Evolutionary conservation across 2,329 filamentous ascomycete species (phyloP), one percentile per base, ranked within the genome.

Genomic region (Fusarium zealandicum): DNA sequence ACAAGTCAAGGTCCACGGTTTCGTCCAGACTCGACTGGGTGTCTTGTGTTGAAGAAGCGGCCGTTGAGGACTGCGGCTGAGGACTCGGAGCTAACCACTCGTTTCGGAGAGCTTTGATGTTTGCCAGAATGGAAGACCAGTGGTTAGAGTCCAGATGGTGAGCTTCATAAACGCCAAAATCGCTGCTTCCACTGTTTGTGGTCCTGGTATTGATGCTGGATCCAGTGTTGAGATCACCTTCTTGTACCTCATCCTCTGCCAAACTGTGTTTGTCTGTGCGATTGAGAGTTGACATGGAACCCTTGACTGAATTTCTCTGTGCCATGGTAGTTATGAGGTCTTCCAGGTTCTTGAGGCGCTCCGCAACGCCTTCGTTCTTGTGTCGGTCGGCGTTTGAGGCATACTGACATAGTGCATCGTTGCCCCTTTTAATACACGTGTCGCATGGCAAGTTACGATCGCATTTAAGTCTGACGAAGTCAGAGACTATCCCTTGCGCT

Each of bases 41-140:
- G 3, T 16, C 17, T 2, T 27, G 7, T 0, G 32, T 32, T 1
- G 10, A 7, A 1, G 33, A 20, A 4, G 17, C 32, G 2, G 14
- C 3, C 1, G 4, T 14, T 0, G 25, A 17, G 5, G n/a, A 1
- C 1, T 42, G 14, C 1, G 31, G 22, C 6, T 36, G 22, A 0
- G 38, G 12, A 0, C 20, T 44, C 1, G 27, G 7, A 2, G 31
- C 17, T 1, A 63, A 59, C 4, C 73, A 28, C 3, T 73, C 72
- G 12, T 73, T 68, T 10, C 71, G 53, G 3, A 74, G 64, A 3
- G 69, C 69, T 11, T 66, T 69, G 35, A 74, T 75, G 5, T 73
- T 70, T 3, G 73, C 68, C 2, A 75, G 35, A 6, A 75, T 72
- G 0, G 72, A 73, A 3, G 66, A 54, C 72, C 72, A 75, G 44